Evolutionary conservation across 164 flowering plant species (phyloP).

Genomic region (Berberis vulgaris): DNA sequence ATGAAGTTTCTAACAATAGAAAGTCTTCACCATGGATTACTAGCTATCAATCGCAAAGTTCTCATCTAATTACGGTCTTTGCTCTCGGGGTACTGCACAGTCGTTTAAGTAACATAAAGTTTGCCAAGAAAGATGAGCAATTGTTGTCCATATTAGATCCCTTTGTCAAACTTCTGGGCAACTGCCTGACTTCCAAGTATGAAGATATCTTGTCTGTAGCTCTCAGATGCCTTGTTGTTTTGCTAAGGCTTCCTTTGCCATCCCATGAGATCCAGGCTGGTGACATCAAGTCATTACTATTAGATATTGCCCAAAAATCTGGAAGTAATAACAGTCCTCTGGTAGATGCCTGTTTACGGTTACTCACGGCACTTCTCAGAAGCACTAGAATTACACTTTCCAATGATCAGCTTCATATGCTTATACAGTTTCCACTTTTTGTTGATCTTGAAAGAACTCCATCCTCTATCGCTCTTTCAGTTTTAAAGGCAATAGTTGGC

Average conservation of each 20-base stretch:
- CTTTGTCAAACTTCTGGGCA: constrained; percentile 50
- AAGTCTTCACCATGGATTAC: constrained; percentile 10
- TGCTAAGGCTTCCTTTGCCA: constrained; percentile 74
- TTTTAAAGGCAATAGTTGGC: constrained; percentile 64
- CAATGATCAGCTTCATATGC: constrained; percentile 51
- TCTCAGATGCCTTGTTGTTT: constrained; percentile 53
- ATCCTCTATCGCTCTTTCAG: constrained; percentile 65
- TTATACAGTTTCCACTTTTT: constrained; percentile 78
- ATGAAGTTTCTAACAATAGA: constrained; percentile 7
- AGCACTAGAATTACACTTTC: constrained; percentile 60
- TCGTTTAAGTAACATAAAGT: constrained; percentile 46
- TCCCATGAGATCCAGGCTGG: constrained; percentile 54
- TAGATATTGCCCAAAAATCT: constrained; percentile 61
- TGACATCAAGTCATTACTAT: constrained; percentile 52
- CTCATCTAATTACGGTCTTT: constrained; percentile 68
- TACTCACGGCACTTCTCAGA: constrained; percentile 61
- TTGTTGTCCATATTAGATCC: constrained; percentile 70
- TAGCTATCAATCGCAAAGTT: constrained; percentile 25
- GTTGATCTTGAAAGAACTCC: constrained; percentile 77
- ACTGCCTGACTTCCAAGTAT: constrained; percentile 69
- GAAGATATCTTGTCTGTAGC: constrained; percentile 63
- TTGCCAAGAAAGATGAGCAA: constrained; percentile 33
- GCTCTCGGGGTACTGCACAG: constrained; percentile 58
- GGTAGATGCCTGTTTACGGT: constrained; percentile 60
- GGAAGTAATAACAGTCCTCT: constrained; percentile 37